A percentile compares a stretch with the other conserved stretches of the same genome.
Evolutionary conservation across 495 filamentous ascomycete species (phyloP).

Genomic region (Endocarpon pusillum): DNA sequence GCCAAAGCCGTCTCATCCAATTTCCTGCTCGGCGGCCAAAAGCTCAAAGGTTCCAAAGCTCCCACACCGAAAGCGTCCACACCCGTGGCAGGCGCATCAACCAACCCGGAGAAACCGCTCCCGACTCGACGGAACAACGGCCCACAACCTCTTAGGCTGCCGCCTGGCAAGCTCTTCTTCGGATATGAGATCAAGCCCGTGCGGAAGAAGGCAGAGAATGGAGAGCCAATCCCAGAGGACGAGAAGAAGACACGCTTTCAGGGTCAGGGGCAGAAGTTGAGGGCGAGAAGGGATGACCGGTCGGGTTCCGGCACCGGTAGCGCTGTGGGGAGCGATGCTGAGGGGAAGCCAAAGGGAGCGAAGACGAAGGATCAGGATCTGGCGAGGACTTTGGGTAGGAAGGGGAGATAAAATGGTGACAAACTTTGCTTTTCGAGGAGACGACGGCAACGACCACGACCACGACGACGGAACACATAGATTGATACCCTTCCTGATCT

Average conservation of each 20-base stretch:
- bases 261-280: slow-evolving; percentile 76
- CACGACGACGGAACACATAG: too few species aligned
- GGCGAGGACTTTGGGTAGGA: slow-evolving; percentile 3
- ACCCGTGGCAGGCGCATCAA: slow-evolving; percentile 51
- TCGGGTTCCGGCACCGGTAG: slow-evolving; percentile 20
- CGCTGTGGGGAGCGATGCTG: slow-evolving; percentile 19
- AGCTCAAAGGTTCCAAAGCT: slow-evolving; percentile 60
- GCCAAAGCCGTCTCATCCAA: slow-evolving; percentile 54
- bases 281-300: slow-evolving; percentile 40
- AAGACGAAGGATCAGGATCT: slow-evolving; percentile 15
- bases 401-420: too few species aligned
- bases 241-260: slow-evolving; percentile 58
- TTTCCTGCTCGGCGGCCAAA: slow-evolving; percentile 60
- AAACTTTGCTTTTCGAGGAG: too few species aligned
- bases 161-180: slow-evolving; percentile 85
- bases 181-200: slow-evolving; percentile 83
- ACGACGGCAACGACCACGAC: too few species aligned
- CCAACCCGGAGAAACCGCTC: slow-evolving; percentile 34
- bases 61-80: slow-evolving; percentile 69
- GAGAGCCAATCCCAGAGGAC: slow-evolving; percentile 35
- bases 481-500: too few species aligned
- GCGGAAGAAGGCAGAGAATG: slow-evolving; percentile 61
- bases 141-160: slow-evolving; percentile 71
- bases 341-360: slow-evolving; percentile 6
- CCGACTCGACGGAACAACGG: slow-evolving; percentile 44